Evolutionary conservation across 257 asterid species (phyloP), one percentile per base, ranked within the genome.

Genomic region (Verbena officinalis): DNA sequence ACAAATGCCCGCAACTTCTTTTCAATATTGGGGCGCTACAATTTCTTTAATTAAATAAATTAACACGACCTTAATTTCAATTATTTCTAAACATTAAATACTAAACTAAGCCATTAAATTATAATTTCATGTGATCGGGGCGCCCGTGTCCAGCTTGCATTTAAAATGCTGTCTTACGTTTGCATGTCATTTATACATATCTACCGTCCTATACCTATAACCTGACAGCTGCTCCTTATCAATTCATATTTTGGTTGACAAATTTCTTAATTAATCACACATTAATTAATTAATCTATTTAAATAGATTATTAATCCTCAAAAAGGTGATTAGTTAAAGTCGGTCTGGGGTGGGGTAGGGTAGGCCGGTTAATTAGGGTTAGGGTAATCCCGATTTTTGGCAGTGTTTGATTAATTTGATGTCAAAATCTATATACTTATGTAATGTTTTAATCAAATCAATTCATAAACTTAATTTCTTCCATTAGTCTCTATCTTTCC

Each of bases 401-500:
- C 49, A 17, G 49, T 30, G 6, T n/a, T n/a, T n/a, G n/a, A 40
- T 40, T 19, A 11, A 22, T 42, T 40, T 59, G 2, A 22, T 40
- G n/a, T 40, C 24, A n/a, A 12, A 1, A 40, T 40, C 11, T 38
- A 40, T 10, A 36, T 36, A 36, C 9, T 24, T 5, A 27, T 14
- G 0, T 38, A 13, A 30, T 10, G 23, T 12, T 21, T 22, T n/a
- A n/a, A n/a, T n/a, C n/a, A n/a, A n/a, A 10, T 40, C 45, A 40
- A 10, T 11, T 15, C 1, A 11, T 7, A 1, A 10, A 3, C 15
- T 9, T 6, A n/a, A n/a, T n/a, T 20, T 21, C 23, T 13, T 59
- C 21, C 9, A n/a, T n/a, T 9, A 8, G 54, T 23, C 65, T 3
- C 65, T 24, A 60, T 42, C 54, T 40, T 17, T 60, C n/a, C 40